Evolutionary conservation across 805 yeast genomes (phyloP).

Genomic region (Candida silvatica): DNA sequence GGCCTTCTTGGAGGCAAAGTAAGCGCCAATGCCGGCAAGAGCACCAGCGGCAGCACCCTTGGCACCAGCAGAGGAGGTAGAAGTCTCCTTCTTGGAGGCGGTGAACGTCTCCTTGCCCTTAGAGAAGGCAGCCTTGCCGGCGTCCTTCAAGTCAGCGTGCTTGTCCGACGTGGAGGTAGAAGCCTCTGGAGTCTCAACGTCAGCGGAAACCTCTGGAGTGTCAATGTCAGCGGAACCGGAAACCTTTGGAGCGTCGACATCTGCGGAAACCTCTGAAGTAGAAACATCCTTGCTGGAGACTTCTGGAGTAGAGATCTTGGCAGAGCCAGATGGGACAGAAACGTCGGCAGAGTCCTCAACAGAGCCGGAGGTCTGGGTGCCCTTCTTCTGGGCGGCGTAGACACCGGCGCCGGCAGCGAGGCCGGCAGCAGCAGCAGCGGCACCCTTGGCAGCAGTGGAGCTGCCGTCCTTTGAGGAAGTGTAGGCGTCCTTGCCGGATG

Average conservation of each 20-base stretch:
- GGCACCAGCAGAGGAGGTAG: not conserved
- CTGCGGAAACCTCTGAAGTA: not conserved
- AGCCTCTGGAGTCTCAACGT: constrained; percentile 1
- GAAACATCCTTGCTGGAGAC: too few species aligned
- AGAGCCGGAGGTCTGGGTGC: not conserved
- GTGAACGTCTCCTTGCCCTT: not conserved
- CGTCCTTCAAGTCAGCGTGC: not conserved
- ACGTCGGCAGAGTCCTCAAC: not conserved
- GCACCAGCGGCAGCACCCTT: not conserved
- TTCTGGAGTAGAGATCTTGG: not conserved
- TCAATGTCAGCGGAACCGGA: not conserved
- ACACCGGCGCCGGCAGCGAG: not conserved
- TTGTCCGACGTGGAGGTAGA: not conserved
- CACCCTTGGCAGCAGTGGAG: not conserved
- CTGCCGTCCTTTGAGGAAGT: too few species aligned
- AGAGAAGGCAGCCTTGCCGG: not conserved
- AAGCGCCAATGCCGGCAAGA: too few species aligned
- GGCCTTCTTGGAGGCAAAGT: not conserved
- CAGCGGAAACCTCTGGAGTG: not conserved
- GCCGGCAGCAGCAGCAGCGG: constrained; percentile 2
- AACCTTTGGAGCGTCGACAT: not conserved
- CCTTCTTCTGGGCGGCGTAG: not conserved
- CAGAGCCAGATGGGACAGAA: not conserved
- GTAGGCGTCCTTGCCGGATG: too few species aligned
- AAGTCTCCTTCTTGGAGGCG: not conserved